Evolutionary conservation across 179 eudicot species (phyloP), one percentile per base, ranked within the genome.

Genomic region (Monotropa hypopitys): DNA sequence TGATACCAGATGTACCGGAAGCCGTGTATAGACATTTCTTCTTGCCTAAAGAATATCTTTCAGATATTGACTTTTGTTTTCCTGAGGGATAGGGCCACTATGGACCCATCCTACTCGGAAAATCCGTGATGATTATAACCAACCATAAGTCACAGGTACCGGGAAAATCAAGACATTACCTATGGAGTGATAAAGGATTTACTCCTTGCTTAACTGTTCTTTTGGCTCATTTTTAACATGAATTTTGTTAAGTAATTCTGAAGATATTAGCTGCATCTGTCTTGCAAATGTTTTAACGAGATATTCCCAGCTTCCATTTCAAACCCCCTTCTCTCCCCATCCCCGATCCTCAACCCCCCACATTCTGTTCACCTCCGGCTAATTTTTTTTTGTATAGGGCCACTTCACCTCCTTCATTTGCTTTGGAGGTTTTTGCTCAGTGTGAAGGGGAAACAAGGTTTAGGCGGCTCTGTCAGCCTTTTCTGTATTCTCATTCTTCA

Each of bases 371-470:
- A 13, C 40, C 46, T 9, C 11, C 9, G 30, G 28, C 68, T 53
- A 56, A 28, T 47, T 70, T 54, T 35, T 26, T 76, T 62, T 70
- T 76, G 66, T 85, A 26, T 86, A 96, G 99, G 87, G 97, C 91
- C 65, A 91, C 99, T 74, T 91, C 94, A 80, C 99, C 99, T 80
- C 98, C 99, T 76, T 96, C 99, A 53, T 96, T 96, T 84, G 99
- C 99, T 82, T 84, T 96, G 93, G 99, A 96, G 89, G 97, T 89
- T 77, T 96, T 96, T 85, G 91, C 91, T 53, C 99, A 91, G 38
- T 93, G 96, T 84, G 98, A 96, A 88, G 98, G 99, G 45, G 99
- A 96, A 84, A 82, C 96, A 72, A 91, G 98, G 80, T 96, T 93
- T 76, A 87, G 92, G 84, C 97, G 99, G 71, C 91, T 96, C 45